Conservation (phyloP, 106 monocot genomes). For the Gastrodia elata region DNA sequence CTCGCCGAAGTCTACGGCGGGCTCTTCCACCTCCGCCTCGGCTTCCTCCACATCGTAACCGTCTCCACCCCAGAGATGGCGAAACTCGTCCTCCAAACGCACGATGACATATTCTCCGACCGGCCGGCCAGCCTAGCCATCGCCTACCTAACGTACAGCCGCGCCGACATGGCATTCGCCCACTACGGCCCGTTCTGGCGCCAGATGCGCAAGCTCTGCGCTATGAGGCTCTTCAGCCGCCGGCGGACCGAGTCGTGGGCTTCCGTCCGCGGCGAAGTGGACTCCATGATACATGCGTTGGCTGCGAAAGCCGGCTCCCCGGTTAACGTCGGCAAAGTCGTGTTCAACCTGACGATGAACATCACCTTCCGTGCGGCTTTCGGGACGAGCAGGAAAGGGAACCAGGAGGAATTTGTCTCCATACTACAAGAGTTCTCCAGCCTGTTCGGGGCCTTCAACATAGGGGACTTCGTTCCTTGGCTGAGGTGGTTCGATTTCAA, state of each 20-base stretch:
- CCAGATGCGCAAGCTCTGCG: slow-evolving; percentile 93
- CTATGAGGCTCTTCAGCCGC: slow-evolving; percentile 90
- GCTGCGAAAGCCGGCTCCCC: slow-evolving; percentile 9
- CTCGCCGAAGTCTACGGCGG: slow-evolving; percentile 60
- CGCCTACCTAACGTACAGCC: slow-evolving; percentile 84
- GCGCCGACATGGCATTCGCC: slow-evolving; percentile 96
- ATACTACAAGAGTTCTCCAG: slow-evolving; percentile 88
- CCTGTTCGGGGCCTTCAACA: slow-evolving; percentile 78
- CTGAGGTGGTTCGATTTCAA: slow-evolving; percentile 49
- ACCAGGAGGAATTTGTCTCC: slow-evolving; percentile 49
- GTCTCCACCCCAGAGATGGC: slow-evolving; percentile 86
- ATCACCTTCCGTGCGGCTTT: slow-evolving; percentile 73
- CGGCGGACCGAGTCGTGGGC: slow-evolving; percentile 79
- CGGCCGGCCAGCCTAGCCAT: slow-evolving; percentile 76
- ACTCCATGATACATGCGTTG: slow-evolving; percentile 15
- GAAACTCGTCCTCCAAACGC: slow-evolving; percentile 71
- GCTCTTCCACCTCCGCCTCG: slow-evolving; percentile 63
- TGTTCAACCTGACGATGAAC: slow-evolving; percentile 74
- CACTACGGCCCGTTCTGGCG: slow-evolving; percentile 99
- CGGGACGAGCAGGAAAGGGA: slow-evolving; percentile 31
- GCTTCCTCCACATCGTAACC: slow-evolving; percentile 51
- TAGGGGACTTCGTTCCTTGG: slow-evolving; percentile 89
- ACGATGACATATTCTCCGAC: slow-evolving; percentile 75
- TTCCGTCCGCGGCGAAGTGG: slow-evolving; percentile 76
- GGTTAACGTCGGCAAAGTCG: slow-evolving; percentile 63